phyloP scores from a whole-genome alignment of 2,329 filamentous ascomycete species.

The Fusarium napiforme region DNA sequence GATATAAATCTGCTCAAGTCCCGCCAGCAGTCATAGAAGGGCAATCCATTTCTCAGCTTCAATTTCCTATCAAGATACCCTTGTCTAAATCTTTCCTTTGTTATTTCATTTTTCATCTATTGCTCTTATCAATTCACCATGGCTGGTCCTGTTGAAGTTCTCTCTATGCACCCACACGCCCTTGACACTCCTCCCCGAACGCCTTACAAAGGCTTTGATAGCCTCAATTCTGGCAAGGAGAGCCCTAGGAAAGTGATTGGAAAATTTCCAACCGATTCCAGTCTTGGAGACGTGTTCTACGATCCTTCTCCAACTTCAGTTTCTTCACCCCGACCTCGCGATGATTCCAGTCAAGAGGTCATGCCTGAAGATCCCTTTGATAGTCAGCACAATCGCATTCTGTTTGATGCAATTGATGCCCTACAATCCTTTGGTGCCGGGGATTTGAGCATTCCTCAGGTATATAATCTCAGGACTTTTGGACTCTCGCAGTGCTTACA shows the following conservation, averaged over 20 bases:
- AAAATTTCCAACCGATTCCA: conserved; percentile 24
- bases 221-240: not conserved
- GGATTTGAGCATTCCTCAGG: conserved; percentile 51
- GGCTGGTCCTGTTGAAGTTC: conserved; percentile 26
- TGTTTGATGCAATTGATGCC: conserved; percentile 53
- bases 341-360: not conserved
- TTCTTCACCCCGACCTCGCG: not conserved
- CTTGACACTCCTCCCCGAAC: conserved; percentile 14
- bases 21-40: not conserved
- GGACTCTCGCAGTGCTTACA: not conserved
- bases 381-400: conserved; percentile 47
- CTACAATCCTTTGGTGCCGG: conserved; percentile 48
- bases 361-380: conserved; percentile 49
- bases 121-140: conserved; percentile 10
- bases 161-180: not conserved
- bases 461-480: conserved; percentile 7
- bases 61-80: not conserved
- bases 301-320: not conserved
- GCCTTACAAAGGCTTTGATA: not conserved
- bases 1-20: conserved; percentile 5
- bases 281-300: conserved; percentile 11
- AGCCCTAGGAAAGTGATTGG: not conserved
- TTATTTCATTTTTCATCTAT: not conserved
- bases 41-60: not conserved
- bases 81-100: not conserved